Evolutionary conservation across 2,329 filamentous ascomycete species (phyloP), one percentile per base, ranked within the genome.

Genomic region (Sporothrix sp.): DNA sequence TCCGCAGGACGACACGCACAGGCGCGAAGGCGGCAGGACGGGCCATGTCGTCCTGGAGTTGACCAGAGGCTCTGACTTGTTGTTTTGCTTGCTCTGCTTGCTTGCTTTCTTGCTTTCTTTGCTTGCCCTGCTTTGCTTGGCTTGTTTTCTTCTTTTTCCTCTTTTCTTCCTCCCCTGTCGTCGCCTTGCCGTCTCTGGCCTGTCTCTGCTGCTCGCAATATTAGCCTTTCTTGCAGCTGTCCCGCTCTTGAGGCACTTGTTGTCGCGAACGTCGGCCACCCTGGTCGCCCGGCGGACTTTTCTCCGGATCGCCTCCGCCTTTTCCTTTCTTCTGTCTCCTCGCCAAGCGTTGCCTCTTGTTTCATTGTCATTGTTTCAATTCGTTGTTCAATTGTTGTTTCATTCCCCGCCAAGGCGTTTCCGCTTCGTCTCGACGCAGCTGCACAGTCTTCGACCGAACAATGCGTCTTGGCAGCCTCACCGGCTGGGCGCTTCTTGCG

Each of bases 391-490:
- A 11, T 28, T 48, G 14, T 40, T 18, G 14, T 20, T 33, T n/a
- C 23, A 28, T 16, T 13, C 18, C 20, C n/a, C 33, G 43, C 43
- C 30, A 36, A 46, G 30, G 23, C 28, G 11, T 25, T 18, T 14
- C 20, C 27, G 21, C 13, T 40, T 40, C 23, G 23, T 20, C 7
- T 30, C 39, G 27, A 10, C 8, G 18, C 10, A 2, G 5, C 20
- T 38, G 9, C 11, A 7, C n/a, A 13, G 18, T 20, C 27, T 2
- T 8, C 14, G 7, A 28, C 14, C 51, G 57, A 6, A 58, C 7
- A 10, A 59, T 59, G 58, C 53, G 49, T n/a, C 40, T 49, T 36
- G 25, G 28, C 42, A 38, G 30, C 18, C 18, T 58, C 14, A 35
- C 58, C 2, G 30, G 40, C 36, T 46, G 49, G 23, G 50, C 52